Evolutionary conservation across 768 basidiomycete genomes (phyloP).

Genomic region (Boletus bicolor): DNA sequence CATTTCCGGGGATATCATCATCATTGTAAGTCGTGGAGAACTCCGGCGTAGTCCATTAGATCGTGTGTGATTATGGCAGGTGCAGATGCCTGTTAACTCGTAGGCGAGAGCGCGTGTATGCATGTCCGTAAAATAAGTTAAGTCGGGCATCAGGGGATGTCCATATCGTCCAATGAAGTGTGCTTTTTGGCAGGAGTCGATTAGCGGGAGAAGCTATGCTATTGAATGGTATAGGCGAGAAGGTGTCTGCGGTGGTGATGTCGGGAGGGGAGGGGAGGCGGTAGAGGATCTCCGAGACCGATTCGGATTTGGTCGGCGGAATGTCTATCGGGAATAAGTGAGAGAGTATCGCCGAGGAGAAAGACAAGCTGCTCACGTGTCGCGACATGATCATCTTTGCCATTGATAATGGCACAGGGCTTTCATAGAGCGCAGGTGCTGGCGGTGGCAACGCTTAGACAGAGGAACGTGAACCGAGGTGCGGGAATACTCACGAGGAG

Average conservation of each 20-base stretch:
- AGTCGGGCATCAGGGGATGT: constrained; percentile 3
- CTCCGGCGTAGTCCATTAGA: constrained; percentile 11
- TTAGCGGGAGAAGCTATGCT: constrained; percentile 27
- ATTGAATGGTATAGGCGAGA: constrained; percentile 34
- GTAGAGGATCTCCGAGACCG: constrained; percentile 24
- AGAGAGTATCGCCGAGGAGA: constrained; percentile 2
- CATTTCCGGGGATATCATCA: constrained; percentile 26
- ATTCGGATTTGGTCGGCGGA: constrained; percentile 31
- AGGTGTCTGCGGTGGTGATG: constrained; percentile 33
- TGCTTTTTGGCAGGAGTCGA: constrained; percentile 17
- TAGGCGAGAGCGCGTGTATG: constrained; percentile 21
- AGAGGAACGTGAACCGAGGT: background rate
- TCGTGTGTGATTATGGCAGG: constrained; percentile 30
- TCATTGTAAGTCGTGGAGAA: constrained; percentile 24
- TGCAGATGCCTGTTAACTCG: constrained; percentile 15
- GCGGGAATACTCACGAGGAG: constrained; percentile 28
- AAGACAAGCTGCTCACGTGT: constrained; percentile 36
- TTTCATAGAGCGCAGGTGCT: constrained; percentile 45
- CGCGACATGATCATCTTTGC: constrained; percentile 53
- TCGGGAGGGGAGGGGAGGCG: constrained; percentile 17
- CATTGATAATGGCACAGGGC: constrained; percentile 44
- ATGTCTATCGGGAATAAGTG: constrained; percentile 24
- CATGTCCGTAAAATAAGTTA: constrained; percentile 31
- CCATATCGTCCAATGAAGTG: constrained; percentile 10
- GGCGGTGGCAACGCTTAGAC: background rate